Evolutionary conservation across 176 grass and related monocot species (phyloP), one percentile per base, ranked within the genome.

Genomic region (Lolium rigidum): DNA sequence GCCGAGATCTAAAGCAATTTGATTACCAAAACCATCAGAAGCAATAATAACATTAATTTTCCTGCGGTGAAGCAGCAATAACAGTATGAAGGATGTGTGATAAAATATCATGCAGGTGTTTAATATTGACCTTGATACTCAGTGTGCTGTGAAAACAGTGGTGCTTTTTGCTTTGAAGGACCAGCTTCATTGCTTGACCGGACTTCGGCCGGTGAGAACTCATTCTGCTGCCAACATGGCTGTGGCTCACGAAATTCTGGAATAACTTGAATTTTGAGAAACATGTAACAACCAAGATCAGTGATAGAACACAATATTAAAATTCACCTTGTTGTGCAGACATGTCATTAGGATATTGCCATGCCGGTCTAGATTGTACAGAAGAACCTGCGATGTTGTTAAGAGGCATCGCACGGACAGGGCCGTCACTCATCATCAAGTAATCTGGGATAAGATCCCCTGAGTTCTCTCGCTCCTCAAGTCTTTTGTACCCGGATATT

Each of bases 381-480:
- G 44, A 67, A 81, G 61, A 28, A 70, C 37, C 59, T 7, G 76
- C 37, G 10, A 62, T 56, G 62, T 57, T 39, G 18, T 79, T 79
- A 21, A 58, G 55, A 60, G 54, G n/a, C 11, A 44, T 8, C 21
- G 3, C 52, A 39, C 4, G 9, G 4, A 25, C 77, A 62, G 77
- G 77, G 6, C 0, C n/a, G 3, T n/a, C 77, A 62, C 62, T 61
- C 17, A 2, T 61, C 77, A 61, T 79, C 10, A 3, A 21, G 44
- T 79, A 9, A 46, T 62, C 77, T 62, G 56, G 77, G 14, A 17
- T 17, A 44, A 79, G 56, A 26, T 7, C 2, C 2, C n/a, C 77
- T 21, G 5, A 46, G 11, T 79, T 79, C 56, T 79, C 77, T 22
- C 9, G 56, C 0, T 79, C n/a, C 7, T 79, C 38, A 44, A 79